Conservation (phyloP, 139 green algal species). For the Asterochloris erici region DNA sequence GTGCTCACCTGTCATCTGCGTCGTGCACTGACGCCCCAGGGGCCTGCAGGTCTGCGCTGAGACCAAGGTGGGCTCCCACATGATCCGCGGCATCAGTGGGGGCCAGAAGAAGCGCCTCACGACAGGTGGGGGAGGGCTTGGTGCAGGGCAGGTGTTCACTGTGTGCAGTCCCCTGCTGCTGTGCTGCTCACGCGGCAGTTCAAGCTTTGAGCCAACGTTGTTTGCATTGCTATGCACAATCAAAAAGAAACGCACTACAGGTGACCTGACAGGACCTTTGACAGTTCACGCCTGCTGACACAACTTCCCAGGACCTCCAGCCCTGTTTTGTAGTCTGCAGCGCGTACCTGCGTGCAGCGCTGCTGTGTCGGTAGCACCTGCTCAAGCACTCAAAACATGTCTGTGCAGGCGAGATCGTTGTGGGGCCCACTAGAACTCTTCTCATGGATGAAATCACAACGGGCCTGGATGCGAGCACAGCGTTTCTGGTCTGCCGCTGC, state of each 20-base stretch:
- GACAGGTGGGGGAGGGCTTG: neutral
- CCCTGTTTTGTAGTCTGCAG: neutral
- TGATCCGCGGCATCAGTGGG: slow-evolving; percentile 56
- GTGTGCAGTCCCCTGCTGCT: neutral
- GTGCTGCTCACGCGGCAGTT: neutral
- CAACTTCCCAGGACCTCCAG: neutral
- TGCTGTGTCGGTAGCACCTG: neutral
- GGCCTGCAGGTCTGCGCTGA: slow-evolving; percentile 30
- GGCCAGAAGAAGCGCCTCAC: slow-evolving; percentile 50
- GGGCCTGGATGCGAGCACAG: slow-evolving; percentile 26
- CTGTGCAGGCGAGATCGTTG: slow-evolving; percentile 58
- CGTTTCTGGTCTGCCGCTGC: slow-evolving; percentile 10
- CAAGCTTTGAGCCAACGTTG: too few species aligned
- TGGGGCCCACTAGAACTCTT: slow-evolving; percentile 35
- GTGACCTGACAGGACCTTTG: too few species aligned
- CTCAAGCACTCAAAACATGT: neutral
- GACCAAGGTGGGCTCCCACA: slow-evolving; percentile 49
- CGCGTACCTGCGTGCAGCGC: neutral
- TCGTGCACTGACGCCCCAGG: slow-evolving; percentile 6
- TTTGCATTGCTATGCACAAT: too few species aligned
- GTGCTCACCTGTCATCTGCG: neutral
- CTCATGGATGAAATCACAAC: slow-evolving; percentile 34
- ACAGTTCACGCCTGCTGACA: too few species aligned
- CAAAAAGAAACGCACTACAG: too few species aligned
- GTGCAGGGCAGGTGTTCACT: neutral